Base-by-base conservation (phyloP, 768 basidiomycete species). In the Hirschioporus abietinus region DNA sequence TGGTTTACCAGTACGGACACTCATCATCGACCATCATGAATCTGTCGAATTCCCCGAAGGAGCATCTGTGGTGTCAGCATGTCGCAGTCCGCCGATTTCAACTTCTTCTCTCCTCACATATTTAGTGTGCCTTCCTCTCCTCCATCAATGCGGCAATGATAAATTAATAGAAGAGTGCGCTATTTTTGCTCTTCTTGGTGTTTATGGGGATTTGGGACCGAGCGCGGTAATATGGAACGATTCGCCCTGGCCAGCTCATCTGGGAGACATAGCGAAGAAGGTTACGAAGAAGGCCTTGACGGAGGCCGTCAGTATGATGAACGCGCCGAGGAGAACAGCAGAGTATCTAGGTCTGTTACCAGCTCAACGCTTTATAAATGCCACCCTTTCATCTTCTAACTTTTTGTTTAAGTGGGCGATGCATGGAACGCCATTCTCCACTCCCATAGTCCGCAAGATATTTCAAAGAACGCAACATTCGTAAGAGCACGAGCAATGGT, bases 21-120 rank as follows among this genome's bases (percentile, higher is more conserved):
- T 84, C 34, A 72, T 84, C 42, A 71, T 84, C n/a, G 83, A 84
- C 71, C 83, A 84, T 71, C 83, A 84, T 70, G 74, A 77, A 71
- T 80, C 77, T 20, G 72, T 73, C 23, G 74, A 77, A 67, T 83
- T 79, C 68, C 81, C 82, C 0, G 73, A 75, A 1, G 74, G 71
- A 26, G 71, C 78, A 1, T 24, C 68, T 15, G 78, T 81, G 63
- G 67, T 83, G 8, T 79, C 79, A 0, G 81, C 83, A 0, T 82
- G 80, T 63, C 71, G 74, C 24, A 73, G 77, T 15, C 66, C 71
- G 23, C 83, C 83, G 0, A 78, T 84, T 35, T 79, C 80, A 3
- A 82, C 81, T 0, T 78, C 81, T 0, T 75, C 80, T 1, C 72
- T 82, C 35, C 73, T 83, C 12, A 76, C 81, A n/a, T 84, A 81